A percentile compares a stretch with the other conserved stretches of the same genome.
Evolutionary conservation across 2,329 filamentous ascomycete species (phyloP).

Genomic region (Penicillium oxalicum): DNA sequence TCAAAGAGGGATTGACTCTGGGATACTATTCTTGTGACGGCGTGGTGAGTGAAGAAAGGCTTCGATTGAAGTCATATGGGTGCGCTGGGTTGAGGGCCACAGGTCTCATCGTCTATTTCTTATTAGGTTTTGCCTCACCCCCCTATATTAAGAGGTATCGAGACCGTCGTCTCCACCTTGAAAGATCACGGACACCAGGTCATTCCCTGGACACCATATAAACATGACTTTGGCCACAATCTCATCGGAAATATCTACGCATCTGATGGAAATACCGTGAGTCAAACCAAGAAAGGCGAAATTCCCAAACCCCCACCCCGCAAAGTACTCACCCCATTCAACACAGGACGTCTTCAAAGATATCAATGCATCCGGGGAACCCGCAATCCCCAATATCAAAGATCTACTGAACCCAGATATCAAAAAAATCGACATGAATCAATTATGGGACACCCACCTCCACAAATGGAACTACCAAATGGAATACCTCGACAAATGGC

Average conservation of each 20-base stretch:
- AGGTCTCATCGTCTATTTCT: not conserved
- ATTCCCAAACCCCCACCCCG: not conserved
- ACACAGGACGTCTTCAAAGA: constrained; percentile 23
- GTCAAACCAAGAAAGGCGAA: not conserved
- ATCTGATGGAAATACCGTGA: constrained; percentile 27
- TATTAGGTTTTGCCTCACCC: constrained; percentile 33
- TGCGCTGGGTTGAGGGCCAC: not conserved
- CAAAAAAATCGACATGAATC: constrained; percentile 6
- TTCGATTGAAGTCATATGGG: not conserved
- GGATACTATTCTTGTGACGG: constrained; percentile 32
- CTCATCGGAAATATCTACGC: constrained; percentile 23
- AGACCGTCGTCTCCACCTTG: constrained; percentile 22
- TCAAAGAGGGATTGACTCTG: constrained; percentile 22
- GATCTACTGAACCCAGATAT: constrained; percentile 19
- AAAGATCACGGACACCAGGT: constrained; percentile 26
- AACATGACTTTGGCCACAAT: constrained; percentile 23
- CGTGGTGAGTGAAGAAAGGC: constrained; percentile 16
- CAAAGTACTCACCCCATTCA: not conserved
- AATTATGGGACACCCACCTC: constrained; percentile 10
- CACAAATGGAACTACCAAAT: constrained; percentile 28
- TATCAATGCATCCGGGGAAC: constrained; percentile 32
- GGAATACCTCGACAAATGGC: constrained; percentile 31
- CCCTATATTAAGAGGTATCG: constrained; percentile 30
- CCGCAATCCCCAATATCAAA: constrained; percentile 32
- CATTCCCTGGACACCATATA: constrained; percentile 28